phyloP scores from a whole-genome alignment of 192 early-diverging fungal species.

The Backusella luteola region DNA sequence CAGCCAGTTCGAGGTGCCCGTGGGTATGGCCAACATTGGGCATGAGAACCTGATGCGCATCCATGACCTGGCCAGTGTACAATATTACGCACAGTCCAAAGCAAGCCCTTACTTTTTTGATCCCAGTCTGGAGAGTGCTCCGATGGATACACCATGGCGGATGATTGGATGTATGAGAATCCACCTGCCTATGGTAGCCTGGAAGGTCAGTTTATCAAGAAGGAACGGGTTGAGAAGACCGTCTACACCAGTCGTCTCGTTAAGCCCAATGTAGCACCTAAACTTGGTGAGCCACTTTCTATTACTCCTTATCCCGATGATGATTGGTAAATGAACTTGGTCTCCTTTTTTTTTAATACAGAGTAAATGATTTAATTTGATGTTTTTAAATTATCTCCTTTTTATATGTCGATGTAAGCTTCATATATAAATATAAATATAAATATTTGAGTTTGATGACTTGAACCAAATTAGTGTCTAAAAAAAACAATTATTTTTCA shows the following conservation, averaged over 20 bases:
- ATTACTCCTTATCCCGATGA: constrained; percentile 14
- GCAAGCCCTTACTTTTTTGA: constrained; percentile 25
- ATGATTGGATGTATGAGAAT: not conserved
- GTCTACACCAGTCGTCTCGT: constrained; percentile 13
- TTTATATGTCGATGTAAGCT: not conserved
- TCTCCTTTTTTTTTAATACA: not conserved
- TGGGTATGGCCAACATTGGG: constrained; percentile 22
- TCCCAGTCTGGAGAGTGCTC: constrained; percentile 12
- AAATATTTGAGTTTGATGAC: too few species aligned
- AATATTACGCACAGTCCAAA: not conserved
- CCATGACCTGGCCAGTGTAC: constrained; percentile 12
- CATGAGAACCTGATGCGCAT: constrained; percentile 19
- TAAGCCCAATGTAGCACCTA: constrained; percentile 1
- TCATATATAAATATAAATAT: too few species aligned
- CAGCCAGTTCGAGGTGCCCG: constrained; percentile 17
- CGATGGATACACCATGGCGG: not conserved
- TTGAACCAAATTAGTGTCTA: too few species aligned
- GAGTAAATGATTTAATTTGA: not conserved
- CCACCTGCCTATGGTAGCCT: constrained; percentile 14
- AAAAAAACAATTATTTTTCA: too few species aligned
- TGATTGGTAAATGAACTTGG: constrained; percentile 22
- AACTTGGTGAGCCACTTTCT: constrained; percentile 24
- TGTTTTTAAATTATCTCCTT: not conserved
- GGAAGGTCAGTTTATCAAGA: not conserved
- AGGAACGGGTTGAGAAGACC: constrained; percentile 11